Evolutionary conservation across 2,329 filamentous ascomycete species (phyloP), one percentile per base, ranked within the genome.

Genomic region (Daldinia sp.): DNA sequence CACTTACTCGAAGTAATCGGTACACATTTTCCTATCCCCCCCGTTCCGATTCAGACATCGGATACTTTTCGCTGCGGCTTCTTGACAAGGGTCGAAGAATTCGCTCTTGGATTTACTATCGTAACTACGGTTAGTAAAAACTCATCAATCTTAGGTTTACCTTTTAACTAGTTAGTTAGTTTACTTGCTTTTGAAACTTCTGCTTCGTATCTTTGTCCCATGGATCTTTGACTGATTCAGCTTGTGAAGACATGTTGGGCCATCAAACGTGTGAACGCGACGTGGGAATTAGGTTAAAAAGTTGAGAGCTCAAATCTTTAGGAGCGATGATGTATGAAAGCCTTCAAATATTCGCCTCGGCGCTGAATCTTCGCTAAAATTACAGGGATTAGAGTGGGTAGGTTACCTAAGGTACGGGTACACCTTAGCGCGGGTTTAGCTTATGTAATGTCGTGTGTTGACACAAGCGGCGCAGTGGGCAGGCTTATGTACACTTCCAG

Each of bases 61-160:
- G 74, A 98, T 90, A 81, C 94, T 98, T 77, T 88, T 88, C 73
- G 91, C 85, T 6, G 96, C 95, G 4, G 93, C 93, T 76, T 97
- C 95, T 79, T 98, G 95, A 81, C 96, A 99, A 1, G 96, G 96
- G 76, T 99, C 96, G 79, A 93, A 93, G 82, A 92, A 98, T 79
- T 98, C 90, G 84, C 94, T 97, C 77, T 91, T 89, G 62, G 86
- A 87, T 85, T 98, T 98, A 74, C 95, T 97, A 76, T 68, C 44
- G 20, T 28, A 33, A 39, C 50, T 23, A 23, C 37, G 42, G 44
- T 62, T 55, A 53, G 28, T 23, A 37, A 56, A 51, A n/a, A 44
- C 35, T 7, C 55, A 54, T 39, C 20, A 26, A 28, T 33, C 46
- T 54, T 35, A 15, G 30, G 33, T 33, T n/a, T 41, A 18, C 12